These are phyloP conservation scores for Xylariaceae sp. DNA, from an alignment of 2,329 filamentous ascomycete genomes.

Conservation along the genomic window DNA sequence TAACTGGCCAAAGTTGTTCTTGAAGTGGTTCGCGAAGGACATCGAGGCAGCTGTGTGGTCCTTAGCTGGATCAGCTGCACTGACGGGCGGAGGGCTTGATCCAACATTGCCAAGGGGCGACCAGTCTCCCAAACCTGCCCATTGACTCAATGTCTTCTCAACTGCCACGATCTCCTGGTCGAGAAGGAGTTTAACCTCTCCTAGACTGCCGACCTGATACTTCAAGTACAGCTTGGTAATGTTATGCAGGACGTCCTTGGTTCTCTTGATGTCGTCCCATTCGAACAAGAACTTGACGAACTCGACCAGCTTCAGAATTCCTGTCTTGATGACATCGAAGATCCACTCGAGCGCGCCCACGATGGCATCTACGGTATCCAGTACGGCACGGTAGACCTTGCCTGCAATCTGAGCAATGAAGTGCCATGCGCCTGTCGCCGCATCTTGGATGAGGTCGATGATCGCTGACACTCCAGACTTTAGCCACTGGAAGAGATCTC, in stretches of 20 bases:
- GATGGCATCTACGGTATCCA: constrained; percentile 5
- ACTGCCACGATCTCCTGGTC: not conserved
- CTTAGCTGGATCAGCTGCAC: not conserved
- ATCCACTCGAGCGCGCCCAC: constrained; percentile 4
- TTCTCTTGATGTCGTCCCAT: constrained; percentile 9
- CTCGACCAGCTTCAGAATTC: not conserved
- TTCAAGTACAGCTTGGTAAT: not conserved
- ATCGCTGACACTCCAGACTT: not conserved
- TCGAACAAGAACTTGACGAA: constrained; percentile 9
- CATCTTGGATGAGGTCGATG: not conserved
- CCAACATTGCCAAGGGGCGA: not conserved
- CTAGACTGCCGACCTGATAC: not conserved
- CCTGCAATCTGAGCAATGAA: constrained; percentile 1
- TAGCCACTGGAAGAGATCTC: not conserved
- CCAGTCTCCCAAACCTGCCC: constrained; percentile 4
- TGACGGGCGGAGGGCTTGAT: not conserved
- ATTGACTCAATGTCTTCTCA: constrained; percentile 5
- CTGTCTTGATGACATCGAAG: constrained; percentile 7
- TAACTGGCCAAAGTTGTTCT: constrained; percentile 1
- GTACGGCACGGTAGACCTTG: constrained; percentile 3
- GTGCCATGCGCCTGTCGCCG: not conserved
- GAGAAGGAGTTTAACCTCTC: not conserved
- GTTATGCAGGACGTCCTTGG: constrained; percentile 5
- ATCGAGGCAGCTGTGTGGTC: constrained; percentile 3
- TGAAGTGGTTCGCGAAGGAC: constrained; percentile 4